These are phyloP conservation scores for Paraconiothyrium brasiliense DNA, from an alignment of 2,329 filamentous ascomycete species.

Conservation along the genomic window DNA sequence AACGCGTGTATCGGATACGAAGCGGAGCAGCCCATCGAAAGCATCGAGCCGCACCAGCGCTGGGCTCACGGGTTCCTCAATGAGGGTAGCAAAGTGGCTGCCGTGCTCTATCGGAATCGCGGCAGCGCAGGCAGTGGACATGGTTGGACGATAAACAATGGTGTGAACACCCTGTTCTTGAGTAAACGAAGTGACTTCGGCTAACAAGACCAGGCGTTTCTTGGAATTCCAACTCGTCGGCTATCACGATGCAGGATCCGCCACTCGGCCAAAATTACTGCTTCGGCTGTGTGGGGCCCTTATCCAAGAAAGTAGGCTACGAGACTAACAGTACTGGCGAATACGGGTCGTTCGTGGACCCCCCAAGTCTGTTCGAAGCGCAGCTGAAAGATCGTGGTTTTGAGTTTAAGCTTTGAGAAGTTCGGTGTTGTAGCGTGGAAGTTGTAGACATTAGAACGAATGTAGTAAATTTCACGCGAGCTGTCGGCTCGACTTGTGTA, in stretches of 20 bases:
- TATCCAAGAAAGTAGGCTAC: slow-evolving; percentile 5
- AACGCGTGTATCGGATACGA: slow-evolving; percentile 18
- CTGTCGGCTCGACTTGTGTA: background rate
- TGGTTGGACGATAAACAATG: slow-evolving; percentile 22
- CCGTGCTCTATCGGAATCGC: slow-evolving; percentile 18
- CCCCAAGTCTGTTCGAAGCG: slow-evolving; percentile 17
- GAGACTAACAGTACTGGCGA: slow-evolving; percentile 15
- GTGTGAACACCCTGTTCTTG: background rate
- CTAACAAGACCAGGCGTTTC: slow-evolving; percentile 13
- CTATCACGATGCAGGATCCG: slow-evolving; percentile 14
- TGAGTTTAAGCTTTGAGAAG: slow-evolving; percentile 12
- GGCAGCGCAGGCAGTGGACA: slow-evolving; percentile 18
- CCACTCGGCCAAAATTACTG: slow-evolving; percentile 20
- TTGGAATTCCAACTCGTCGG: slow-evolving; percentile 18
- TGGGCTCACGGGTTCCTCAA: slow-evolving; percentile 23
- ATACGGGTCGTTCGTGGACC: slow-evolving; percentile 17
- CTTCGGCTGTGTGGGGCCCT: slow-evolving; percentile 21
- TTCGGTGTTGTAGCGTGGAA: background rate
- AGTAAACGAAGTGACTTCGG: background rate
- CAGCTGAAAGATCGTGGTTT: slow-evolving; percentile 23
- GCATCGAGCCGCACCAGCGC: slow-evolving; percentile 20
- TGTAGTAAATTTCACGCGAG: background rate
- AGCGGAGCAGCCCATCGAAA: slow-evolving; percentile 16
- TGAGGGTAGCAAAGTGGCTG: slow-evolving; percentile 13
- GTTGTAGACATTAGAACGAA: background rate